A percentile compares a stretch with the other conserved stretches of the same genome.
Evolutionary conservation across 495 filamentous ascomycete species (phyloP).

Genomic region (Xeromyces bisporus): DNA sequence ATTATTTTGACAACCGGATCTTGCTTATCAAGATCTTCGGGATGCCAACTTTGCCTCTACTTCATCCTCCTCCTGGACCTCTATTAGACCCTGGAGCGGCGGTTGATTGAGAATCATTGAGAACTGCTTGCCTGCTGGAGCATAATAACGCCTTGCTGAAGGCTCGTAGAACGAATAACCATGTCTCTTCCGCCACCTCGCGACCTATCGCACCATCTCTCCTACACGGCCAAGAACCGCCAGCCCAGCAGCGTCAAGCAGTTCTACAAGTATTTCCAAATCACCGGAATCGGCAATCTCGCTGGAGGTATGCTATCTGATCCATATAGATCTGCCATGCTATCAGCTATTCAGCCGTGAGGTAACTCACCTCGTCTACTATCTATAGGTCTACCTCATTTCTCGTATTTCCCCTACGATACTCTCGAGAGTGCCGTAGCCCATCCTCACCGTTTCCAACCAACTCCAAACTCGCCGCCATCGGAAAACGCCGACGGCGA

Average conservation of each 20-base stretch:
- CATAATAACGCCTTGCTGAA: no score
- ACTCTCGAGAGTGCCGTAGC: constrained; percentile 72
- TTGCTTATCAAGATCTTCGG: no score
- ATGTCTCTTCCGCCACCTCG: constrained; percentile 29
- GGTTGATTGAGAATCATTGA: no score
- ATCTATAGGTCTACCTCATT: constrained; percentile 53
- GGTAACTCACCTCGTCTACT: constrained; percentile 1
- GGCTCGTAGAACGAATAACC: neutral
- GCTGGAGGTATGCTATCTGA: constrained; percentile 55
- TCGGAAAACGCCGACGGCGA: constrained; percentile 9
- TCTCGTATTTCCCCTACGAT: constrained; percentile 75
- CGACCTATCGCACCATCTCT: constrained; percentile 69
- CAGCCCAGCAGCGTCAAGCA: constrained; percentile 48
- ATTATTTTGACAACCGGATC: no score
- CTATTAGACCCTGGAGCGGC: no score
- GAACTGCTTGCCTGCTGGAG: no score
- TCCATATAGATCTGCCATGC: no score
- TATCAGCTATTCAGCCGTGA: neutral
- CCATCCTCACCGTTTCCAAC: constrained; percentile 53
- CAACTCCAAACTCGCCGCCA: constrained; percentile 32
- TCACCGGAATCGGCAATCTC: constrained; percentile 71
- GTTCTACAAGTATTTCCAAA: constrained; percentile 71
- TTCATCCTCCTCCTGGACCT: no score
- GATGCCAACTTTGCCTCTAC: no score
- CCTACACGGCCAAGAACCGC: constrained; percentile 46